These are phyloP conservation scores for Calonectria pseudoreteaudii DNA, from an alignment of 2,329 filamentous ascomycete species.

Conservation along the genomic window DNA sequence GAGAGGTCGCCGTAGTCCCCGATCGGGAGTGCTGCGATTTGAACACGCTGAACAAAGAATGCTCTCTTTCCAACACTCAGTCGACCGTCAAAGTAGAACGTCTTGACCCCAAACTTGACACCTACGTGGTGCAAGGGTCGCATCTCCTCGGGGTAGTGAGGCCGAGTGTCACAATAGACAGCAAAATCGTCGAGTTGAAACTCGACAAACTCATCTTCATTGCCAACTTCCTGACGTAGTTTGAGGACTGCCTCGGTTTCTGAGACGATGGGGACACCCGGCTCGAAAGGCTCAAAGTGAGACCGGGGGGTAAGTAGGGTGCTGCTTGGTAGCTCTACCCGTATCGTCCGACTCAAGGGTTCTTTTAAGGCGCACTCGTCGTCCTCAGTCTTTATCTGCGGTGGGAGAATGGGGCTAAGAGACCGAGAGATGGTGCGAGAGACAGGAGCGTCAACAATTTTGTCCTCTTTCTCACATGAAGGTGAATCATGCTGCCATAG, in stretches of 20 bases:
- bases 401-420: slow-evolving; percentile 6
- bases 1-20: slow-evolving; percentile 70
- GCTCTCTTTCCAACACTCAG: slow-evolving; percentile 57
- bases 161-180: slow-evolving; percentile 60
- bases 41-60: slow-evolving; percentile 66
- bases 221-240: slow-evolving; percentile 22
- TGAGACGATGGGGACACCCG: slow-evolving; percentile 35
- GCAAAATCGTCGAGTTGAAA: slow-evolving; percentile 69
- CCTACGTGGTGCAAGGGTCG: slow-evolving; percentile 65
- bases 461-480: not conserved
- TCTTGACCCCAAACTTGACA: slow-evolving; percentile 46
- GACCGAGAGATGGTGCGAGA: slow-evolving; percentile 21
- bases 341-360: slow-evolving; percentile 20
- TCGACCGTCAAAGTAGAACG: slow-evolving; percentile 70
- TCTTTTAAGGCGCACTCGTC: not conserved
- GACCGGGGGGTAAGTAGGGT: slow-evolving; percentile 45
- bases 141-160: slow-evolving; percentile 60
- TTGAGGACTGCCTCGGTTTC: slow-evolving; percentile 36
- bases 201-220: slow-evolving; percentile 53
- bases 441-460: slow-evolving; percentile 1
- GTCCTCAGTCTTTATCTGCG: slow-evolving; percentile 7
- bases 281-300: slow-evolving; percentile 47
- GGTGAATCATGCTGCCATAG: not conserved
- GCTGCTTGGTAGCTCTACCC: slow-evolving; percentile 44
- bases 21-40: slow-evolving; percentile 71